Conservation (phyloP, 371 early-diverging fungal species). For the Syncephalastrum sp. region DNA sequence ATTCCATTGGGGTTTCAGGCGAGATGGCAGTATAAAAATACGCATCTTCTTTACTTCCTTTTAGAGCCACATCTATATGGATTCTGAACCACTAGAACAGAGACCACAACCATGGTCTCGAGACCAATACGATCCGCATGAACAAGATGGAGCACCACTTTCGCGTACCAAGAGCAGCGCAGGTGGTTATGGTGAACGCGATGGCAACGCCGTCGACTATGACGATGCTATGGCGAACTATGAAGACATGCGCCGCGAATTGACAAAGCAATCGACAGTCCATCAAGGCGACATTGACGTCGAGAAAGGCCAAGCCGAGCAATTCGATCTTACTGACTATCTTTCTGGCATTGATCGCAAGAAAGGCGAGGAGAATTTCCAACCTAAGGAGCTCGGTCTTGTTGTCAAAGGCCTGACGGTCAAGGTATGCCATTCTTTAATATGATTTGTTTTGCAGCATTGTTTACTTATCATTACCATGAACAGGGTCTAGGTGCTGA, state of each 20-base stretch:
- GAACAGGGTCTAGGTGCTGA: slow-evolving; percentile 29
- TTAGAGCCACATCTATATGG: slow-evolving; percentile 7
- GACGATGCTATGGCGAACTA: slow-evolving; percentile 42
- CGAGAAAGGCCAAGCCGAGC: slow-evolving; percentile 18
- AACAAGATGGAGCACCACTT: slow-evolving; percentile 13
- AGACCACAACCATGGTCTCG: slow-evolving; percentile 15
- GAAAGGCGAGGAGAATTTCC: slow-evolving; percentile 33
- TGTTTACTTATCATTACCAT: neutral
- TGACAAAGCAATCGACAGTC: slow-evolving; percentile 43
- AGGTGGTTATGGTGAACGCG: slow-evolving; percentile 37
- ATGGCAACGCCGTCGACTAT: slow-evolving; percentile 46
- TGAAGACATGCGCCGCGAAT: slow-evolving; percentile 46
- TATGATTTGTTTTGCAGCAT: neutral
- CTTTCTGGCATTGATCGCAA: slow-evolving; percentile 14
- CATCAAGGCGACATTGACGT: slow-evolving; percentile 16
- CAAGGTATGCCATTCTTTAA: slow-evolving; percentile 11
- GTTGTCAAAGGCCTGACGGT: slow-evolving; percentile 47
- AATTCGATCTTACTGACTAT: slow-evolving; percentile 21
- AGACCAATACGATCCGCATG: neutral
- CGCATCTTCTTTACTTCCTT: neutral
- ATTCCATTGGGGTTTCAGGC: slow-evolving; percentile 5
- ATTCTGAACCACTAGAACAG: slow-evolving; percentile 12
- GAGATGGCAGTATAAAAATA: slow-evolving; percentile 3
- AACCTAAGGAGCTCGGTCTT: slow-evolving; percentile 50
- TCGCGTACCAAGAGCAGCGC: slow-evolving; percentile 14